Evolutionary conservation across 306 rosid species (phyloP), one percentile per base, ranked within the genome.

Genomic region (Macrotyloma uniflorum): DNA sequence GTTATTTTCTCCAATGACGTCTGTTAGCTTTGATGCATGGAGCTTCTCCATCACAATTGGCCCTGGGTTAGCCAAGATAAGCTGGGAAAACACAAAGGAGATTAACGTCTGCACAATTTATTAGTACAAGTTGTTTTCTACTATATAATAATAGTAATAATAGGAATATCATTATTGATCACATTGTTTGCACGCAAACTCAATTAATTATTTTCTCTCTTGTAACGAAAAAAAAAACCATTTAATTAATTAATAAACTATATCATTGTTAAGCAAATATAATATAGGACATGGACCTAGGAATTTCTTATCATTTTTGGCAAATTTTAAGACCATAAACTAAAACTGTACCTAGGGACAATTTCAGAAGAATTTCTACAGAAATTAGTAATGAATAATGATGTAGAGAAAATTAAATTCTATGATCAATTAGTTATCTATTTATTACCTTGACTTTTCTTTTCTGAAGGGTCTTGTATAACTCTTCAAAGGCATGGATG

Each of bases 41-140:
- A 95, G 86, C 84, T 90, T 91, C 85, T 87, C 97, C 15, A 77
- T 88, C n/a, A 95, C 96, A 20, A 83, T 55, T 28, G 91, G 85
- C 8, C 95, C 97, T 8, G 97, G 97, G 67, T 95, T 95, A 63
- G 97, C 97, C 72, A 95, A 50, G 10, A 82, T 76, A 67, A 95
- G 92, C 91, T 85, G 90, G 22, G 4, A 68, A 71, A 26, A 69
- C 16, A 19, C 15, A 26, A 75, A 10, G 11, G 53, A 46, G 10
- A 74, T 26, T 0, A 22, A 30, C 28, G 28, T 20, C 38, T 22
- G 50, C 33, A 42, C 28, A 59, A 23, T 61, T 11, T 28, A 32
- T 70, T 69, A 43, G 9, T 50, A 95, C 55, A 53, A 28, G 24
- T 54, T 53, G 51, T 50, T 57, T 38, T 5, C 6, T 24, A 22